Evolutionary conservation across 495 filamentous ascomycete species (phyloP), one percentile per base, ranked within the genome.

Genomic region (Aspergillus saccharolyticus): DNA sequence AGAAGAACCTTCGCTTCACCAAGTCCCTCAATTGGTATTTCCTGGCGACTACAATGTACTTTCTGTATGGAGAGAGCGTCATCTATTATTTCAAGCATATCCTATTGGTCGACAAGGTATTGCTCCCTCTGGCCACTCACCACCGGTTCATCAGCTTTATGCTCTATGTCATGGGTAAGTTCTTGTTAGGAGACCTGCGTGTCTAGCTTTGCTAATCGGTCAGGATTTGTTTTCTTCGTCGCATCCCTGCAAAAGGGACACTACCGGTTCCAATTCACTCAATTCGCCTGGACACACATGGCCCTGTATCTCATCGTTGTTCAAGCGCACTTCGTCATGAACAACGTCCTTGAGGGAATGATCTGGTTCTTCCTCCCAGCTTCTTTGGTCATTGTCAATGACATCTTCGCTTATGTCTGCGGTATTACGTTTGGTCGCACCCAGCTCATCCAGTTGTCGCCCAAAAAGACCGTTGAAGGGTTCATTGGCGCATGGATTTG

Each of bases 31-130:
- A 97, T 69, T 99, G 95, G 95, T 99, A 99, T 72, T 99, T 95
- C 75, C 79, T 99, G 57, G 95, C 90, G n/a, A 88, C 89, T 17
- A 94, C 91, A 54, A 97, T 97, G 94, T 99, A 97, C 77, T 99
- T 95, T 63, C 76, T 99, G 28, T 97, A 99, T 64, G 95, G 95
- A 57, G 95, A 99, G 75, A 96, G 90, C 61, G 93, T 99, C 60
- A 94, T 99, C 58, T 99, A 97, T 75, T 99, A 99, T 72, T 97
- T 99, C 75, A 97, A 97, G 78, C 95, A 97, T 63, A 89, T 99
- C 54, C 82, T 99, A 28, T 72, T 97, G 57, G 89, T 99, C n/a
- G 93, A 97, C 73, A 88, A 86, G 68, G 88, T 97, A 30, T 75
- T 99, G 48, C 78, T 95, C 49, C 93, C 93, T 3, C 86, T 99